A percentile compares a stretch with the other conserved stretches of the same genome.
phyloP scores from a whole-genome alignment of 2,329 filamentous ascomycete genomes.

The Aschersonia sp. region DNA sequence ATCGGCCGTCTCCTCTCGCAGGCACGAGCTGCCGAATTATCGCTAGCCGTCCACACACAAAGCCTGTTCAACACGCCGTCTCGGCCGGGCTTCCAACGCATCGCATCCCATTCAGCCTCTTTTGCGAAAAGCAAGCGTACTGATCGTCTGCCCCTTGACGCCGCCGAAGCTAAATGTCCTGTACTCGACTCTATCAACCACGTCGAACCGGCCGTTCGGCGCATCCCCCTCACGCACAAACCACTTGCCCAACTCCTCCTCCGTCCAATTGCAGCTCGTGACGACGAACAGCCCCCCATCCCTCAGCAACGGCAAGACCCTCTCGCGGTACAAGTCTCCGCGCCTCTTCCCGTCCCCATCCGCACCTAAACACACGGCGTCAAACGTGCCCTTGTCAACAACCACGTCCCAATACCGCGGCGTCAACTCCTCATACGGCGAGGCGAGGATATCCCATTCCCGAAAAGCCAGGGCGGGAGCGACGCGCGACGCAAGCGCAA shows the following conservation, averaged over 20 bases:
- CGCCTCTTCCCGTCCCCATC: conserved; percentile 38
- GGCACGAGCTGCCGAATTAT: too few species aligned
- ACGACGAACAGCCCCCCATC: conserved; percentile 63
- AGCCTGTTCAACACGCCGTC: too few species aligned
- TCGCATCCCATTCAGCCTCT: neutral
- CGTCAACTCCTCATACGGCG: conserved; percentile 20
- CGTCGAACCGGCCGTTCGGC: conserved; percentile 29
- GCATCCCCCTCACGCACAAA: conserved; percentile 34
- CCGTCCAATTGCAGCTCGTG: conserved; percentile 98
- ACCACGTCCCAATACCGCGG: conserved; percentile 59
- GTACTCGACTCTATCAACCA: conserved; percentile 61
- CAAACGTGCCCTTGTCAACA: conserved; percentile 97
- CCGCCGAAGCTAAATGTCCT: conserved; percentile 83
- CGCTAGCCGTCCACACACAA: too few species aligned
- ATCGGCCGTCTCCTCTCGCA: too few species aligned
- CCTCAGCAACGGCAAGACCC: conserved; percentile 54
- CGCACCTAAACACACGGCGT: conserved; percentile 67
- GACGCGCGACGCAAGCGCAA: conserved; percentile 59
- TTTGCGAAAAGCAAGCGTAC: conserved; percentile 59
- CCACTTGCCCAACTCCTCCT: conserved; percentile 70
- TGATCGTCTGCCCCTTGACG: conserved; percentile 76
- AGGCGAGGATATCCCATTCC: conserved; percentile 50
- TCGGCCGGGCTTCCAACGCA: too few species aligned
- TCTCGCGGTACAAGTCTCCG: conserved; percentile 56
- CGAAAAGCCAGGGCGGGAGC: conserved; percentile 28